Evolutionary conservation across 768 basidiomycete genomes (phyloP), one percentile per base, ranked within the genome.

Genomic region (Tylopilus plumbeoviolaceoides): DNA sequence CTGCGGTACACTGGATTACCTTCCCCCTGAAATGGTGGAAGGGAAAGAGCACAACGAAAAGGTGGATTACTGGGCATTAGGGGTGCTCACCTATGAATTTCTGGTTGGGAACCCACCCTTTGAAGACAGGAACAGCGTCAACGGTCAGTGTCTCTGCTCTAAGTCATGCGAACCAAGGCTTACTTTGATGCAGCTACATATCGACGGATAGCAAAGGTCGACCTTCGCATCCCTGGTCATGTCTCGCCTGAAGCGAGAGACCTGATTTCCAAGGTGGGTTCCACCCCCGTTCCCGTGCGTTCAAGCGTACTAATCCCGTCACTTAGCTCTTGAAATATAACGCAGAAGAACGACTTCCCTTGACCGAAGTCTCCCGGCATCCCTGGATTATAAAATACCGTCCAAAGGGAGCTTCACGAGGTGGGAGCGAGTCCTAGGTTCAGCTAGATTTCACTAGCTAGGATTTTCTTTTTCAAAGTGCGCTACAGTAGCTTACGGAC

Each of bases 21-120:
- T 99, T 11, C 95, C 97, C 0, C 95, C 97, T 12, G 95, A 98
- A 77, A 99, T 98, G 97, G 90, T 99, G 14, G 93, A 97, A 61
- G 85, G 87, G 0, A 85, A 81, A 59, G 90, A 89, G 54, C 95
- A 98, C 66, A 87, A 79, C 49, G 91, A 93, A 63, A 85, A 82
- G 63, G 95, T 98, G 36, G 95, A 98, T 63, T 80, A 92, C 54
- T 99, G 95, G 95, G 95, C 95, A 0, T 74, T 99, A 25, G 95
- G 95, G 42, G 95, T 98, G n/a, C 75, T 99, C 56, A 88, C 88
- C 1, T 99, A 93, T 67, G 95, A 99, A 69, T 98, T 99, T 68
- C 72, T 98, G 54, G 82, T 83, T 48, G 95, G 95, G 6, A 79
- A 78, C 11, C 85, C 85, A 18, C 85, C 85, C 0, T 99, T 98